Percentiles rank a stretch among this genome's conserved stretches.
Evolutionary conservation across 768 basidiomycete genomes (phyloP).

Genomic region (Suillus fuscotomentosus): DNA sequence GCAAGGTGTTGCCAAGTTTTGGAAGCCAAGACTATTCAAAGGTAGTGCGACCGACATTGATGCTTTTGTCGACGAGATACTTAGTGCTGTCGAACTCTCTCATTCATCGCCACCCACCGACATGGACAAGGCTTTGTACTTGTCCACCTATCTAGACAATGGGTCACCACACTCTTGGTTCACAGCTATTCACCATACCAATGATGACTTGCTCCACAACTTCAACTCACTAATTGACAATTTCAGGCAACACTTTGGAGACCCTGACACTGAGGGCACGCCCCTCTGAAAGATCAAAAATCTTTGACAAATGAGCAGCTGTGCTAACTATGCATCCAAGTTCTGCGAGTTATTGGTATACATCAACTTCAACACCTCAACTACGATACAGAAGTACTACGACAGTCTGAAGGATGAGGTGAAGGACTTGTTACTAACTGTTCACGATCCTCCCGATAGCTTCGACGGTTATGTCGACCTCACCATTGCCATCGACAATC

Average conservation of each 20-base stretch:
- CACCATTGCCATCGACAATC: constrained; percentile 26
- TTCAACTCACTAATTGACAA: constrained; percentile 19
- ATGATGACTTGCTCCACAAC: constrained; percentile 20
- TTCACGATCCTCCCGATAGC: constrained; percentile 14
- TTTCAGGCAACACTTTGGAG: constrained; percentile 22
- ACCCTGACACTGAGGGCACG: constrained; percentile 24
- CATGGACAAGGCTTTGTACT: constrained; percentile 25
- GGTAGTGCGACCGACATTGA: constrained; percentile 13
- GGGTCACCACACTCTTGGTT: constrained; percentile 32
- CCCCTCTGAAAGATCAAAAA: constrained; percentile 27
- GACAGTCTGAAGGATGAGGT: constrained; percentile 27
- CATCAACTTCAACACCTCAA: constrained; percentile 9
- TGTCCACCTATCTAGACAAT: constrained; percentile 28
- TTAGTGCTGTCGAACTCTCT: constrained; percentile 23
- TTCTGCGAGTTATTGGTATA: constrained; percentile 27
- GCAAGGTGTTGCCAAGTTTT: constrained; percentile 10
- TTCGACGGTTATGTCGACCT: constrained; percentile 20
- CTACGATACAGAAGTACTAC: constrained; percentile 31
- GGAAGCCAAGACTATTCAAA: constrained; percentile 14
- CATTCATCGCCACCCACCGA: constrained; percentile 21
- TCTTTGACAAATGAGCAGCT: constrained; percentile 30
- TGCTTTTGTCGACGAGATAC: constrained; percentile 23
- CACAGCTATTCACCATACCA: constrained; percentile 16
- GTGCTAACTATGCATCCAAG: constrained; percentile 24
- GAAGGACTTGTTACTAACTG: constrained; percentile 15